Evolutionary conservation across 1,284 basidiomycete species (phyloP), one percentile per base, ranked within the genome.

Genomic region (Ustilago crameri): DNA sequence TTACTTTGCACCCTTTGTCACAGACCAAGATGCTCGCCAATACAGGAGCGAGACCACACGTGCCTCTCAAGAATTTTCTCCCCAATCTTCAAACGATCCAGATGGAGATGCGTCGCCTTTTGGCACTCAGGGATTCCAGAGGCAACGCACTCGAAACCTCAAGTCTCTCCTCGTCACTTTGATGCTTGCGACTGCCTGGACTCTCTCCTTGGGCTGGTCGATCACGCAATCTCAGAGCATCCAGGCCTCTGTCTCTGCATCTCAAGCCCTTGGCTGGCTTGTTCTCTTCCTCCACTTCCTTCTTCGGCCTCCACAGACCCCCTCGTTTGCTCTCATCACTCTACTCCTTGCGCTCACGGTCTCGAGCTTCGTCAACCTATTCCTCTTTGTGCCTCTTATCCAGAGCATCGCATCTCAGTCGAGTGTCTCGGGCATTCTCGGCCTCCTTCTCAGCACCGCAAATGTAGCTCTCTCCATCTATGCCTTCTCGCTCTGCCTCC

Each of bases 1-100:
- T 5, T 68, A 58, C 53, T 59, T 72, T 22, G 45, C 55, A 18
- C 69, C 69, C 1, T 67, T 72, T 34, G 55, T 72, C 18, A 60
- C 69, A 18, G 48, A 60, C n/a, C 17, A 50, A 18, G 69, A 72
- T 34, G 60, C 56, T 3, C 54, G 41, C 9, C 54, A 51, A 20
- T 32, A 71, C 42, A 51, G 51, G 23, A 35, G 46, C 27, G 43
- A 51, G n/a, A 17, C 5, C 8, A 20, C 30, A 47, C 40, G 44
- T 14, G 47, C 37, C 4, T 5, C 24, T 17, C 30, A 43, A 22
- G 23, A 44, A 5, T 5, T 23, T 15, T 3, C 8, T 3, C 10
- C 32, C 9, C n/a, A 12, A 10, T 9, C 35, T 27, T 26, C 22
- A 32, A 22, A 22, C 38, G 27, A 42, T 23, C 9, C 10, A 23